Percentiles rank a stretch among this genome's conserved stretches.
Evolutionary conservation across 352 stramenopile species (phyloP).

Genomic region (Blastocystis sp.): DNA sequence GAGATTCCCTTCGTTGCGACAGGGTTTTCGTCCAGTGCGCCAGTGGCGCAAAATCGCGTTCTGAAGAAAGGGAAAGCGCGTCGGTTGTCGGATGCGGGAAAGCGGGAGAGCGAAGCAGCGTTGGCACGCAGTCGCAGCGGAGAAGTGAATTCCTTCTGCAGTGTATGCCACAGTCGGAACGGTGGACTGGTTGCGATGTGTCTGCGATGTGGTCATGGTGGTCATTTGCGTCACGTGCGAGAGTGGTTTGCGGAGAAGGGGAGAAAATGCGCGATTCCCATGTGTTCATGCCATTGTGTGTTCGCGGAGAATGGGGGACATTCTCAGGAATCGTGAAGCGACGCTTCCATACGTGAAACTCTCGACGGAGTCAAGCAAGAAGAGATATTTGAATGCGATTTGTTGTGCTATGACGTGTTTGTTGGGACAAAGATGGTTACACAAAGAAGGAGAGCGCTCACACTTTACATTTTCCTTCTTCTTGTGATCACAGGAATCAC

Average conservation of each 20-base stretch:
- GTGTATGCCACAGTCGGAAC: slow-evolving; percentile 22
- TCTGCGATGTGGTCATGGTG: slow-evolving; percentile 39
- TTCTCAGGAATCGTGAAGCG: too few relatives aligned
- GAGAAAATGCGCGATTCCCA: slow-evolving; percentile 20
- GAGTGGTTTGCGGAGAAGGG: slow-evolving; percentile 28
- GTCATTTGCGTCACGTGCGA: slow-evolving; percentile 38
- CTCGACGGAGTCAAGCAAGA: too few relatives aligned
- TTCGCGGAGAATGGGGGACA: not conserved
- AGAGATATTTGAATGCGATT: too few relatives aligned
- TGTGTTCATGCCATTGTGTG: slow-evolving; percentile 14
- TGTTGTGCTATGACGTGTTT: not conserved
- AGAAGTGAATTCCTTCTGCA: slow-evolving; percentile 18
- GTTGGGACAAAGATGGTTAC: slow-evolving; percentile 15
- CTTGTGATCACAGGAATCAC: not conserved
- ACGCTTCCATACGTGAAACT: too few relatives aligned
- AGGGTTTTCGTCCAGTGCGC: too few relatives aligned
- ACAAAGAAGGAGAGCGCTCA: slow-evolving; percentile 1
- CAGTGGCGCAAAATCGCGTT: not conserved
- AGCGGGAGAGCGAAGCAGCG: not conserved
- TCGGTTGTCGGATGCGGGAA: too few relatives aligned
- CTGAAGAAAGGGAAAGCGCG: not conserved
- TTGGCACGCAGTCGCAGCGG: not conserved
- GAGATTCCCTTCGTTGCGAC: not conserved
- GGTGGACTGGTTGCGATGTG: slow-evolving; percentile 27
- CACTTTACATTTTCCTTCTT: slow-evolving; percentile 10